Base-by-base conservation (phyloP, 805 yeast species). In the Lipomyces kockii region DNA sequence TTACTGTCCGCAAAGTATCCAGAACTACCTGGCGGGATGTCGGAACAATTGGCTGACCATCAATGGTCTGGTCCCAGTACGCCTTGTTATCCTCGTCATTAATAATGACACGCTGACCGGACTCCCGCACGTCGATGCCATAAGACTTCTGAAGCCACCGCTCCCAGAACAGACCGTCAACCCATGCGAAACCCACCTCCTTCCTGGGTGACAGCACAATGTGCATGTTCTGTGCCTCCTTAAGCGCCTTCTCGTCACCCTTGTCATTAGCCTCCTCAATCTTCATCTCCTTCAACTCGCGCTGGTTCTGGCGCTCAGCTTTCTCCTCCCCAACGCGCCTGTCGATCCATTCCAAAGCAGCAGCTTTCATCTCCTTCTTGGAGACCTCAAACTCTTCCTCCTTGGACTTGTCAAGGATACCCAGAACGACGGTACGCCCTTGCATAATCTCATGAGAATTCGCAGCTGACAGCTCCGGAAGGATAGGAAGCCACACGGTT, bases 391-490 rank as follows among this genome's bases (percentile, higher is more conserved):
- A 68, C 9, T 68, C 70, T 17, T 61, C 72, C 39, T 63, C 71
- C 54, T 77, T 73, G 14, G 75, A 70, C 51, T 75, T 74, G 63
- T 78, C 77, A 12, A 78, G 68, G 22, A 77, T 65, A 2, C 74
- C 79, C 49, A 78, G 69, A 11, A 76, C 79, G 17, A 78, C 76
- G 29, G 72, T 71, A 14, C 76, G 70, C 3, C 74, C 73, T 35
- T 72, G 67, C 64, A 70, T 69, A 46, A 78, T 71, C 35, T 77
- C 78, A 32, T 73, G 65, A 14, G 78, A 78, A 67, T 75, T 78
- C n/a, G 71, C 69, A n/a, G 80, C 78, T 1, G 79, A 75, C 35
- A 78, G 68, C 65, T 78, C 79, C 14, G 80, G 79, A n/a, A 76
- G 77, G 20, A 75, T 64, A 6, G 78, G 76, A 14, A 76, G 71